phyloP scores from a whole-genome alignment of 768 basidiomycete species.

The Mycena vitilis region DNA sequence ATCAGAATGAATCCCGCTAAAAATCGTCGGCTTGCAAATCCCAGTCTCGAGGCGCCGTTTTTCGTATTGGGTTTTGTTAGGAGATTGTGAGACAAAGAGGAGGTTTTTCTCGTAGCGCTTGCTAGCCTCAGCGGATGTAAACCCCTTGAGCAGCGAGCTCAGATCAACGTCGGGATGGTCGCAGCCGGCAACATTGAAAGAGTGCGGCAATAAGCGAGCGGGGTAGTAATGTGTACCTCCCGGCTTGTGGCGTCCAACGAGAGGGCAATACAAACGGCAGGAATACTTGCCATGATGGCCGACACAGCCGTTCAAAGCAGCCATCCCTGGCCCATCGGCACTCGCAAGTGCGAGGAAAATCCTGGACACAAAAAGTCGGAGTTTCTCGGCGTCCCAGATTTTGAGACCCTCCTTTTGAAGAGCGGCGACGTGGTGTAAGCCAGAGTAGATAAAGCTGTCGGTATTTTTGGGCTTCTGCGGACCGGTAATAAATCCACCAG shows the following conservation, averaged over 20 bases:
- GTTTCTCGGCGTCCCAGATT: conserved; percentile 47
- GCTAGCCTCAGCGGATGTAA: conserved; percentile 7
- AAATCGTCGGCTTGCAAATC: conserved; percentile 43
- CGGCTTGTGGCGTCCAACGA: conserved; percentile 44
- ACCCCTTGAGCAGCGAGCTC: conserved; percentile 20
- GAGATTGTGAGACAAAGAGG: conserved; percentile 30
- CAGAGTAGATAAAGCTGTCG: conserved; percentile 39
- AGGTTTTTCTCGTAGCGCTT: conserved; percentile 38
- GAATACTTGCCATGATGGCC: conserved; percentile 21
- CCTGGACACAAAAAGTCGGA: conserved; percentile 15
- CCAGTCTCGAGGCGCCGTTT: conserved; percentile 43
- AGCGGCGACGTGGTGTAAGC: conserved; percentile 39
- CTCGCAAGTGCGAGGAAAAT: conserved; percentile 31
- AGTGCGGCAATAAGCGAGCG: conserved; percentile 40
- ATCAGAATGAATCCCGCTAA: conserved; percentile 38
- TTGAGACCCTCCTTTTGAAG: conserved; percentile 37
- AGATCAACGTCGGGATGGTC: conserved; percentile 46
- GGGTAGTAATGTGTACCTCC: conserved; percentile 48
- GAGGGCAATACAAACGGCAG: conserved; percentile 19
- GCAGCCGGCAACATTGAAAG: conserved; percentile 39
- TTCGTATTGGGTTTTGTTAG: conserved; percentile 42
- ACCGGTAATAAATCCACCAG: conserved; percentile 39
- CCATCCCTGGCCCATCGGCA: conserved; percentile 43
- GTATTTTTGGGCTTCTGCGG: conserved; percentile 42
- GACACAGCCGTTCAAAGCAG: conserved; percentile 47